These are phyloP conservation scores for Clavaria fumosa DNA, from an alignment of 768 basidiomycete genomes.

Conservation along the genomic window DNA sequence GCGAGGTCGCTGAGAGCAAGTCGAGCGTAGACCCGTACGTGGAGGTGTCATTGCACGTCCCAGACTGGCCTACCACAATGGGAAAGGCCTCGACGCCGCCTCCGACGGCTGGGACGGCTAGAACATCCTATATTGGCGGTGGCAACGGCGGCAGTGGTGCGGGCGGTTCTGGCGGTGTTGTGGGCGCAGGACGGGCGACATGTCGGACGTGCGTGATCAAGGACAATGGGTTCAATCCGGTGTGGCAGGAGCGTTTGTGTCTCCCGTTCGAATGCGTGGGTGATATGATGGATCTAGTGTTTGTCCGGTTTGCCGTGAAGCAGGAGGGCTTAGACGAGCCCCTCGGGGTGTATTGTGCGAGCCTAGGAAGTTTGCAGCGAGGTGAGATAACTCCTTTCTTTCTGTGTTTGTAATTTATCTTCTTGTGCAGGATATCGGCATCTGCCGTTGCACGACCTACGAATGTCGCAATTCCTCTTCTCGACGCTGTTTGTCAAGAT, in stretches of 20 bases:
- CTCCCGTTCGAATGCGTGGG: constrained; percentile 70
- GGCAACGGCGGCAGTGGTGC: constrained; percentile 9
- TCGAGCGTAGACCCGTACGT: constrained; percentile 55
- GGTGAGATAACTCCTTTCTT: constrained; percentile 28
- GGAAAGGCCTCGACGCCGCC: constrained; percentile 4
- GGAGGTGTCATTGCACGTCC: constrained; percentile 60
- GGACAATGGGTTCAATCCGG: constrained; percentile 89
- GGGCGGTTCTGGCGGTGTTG: too few relatives aligned
- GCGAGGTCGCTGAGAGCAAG: constrained; percentile 48
- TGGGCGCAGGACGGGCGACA: constrained; percentile 31
- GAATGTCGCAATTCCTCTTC: constrained; percentile 82
- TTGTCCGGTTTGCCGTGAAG: constrained; percentile 67
- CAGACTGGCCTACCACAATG: constrained; percentile 44
- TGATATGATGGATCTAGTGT: constrained; percentile 69
- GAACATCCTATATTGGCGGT: constrained; percentile 5
- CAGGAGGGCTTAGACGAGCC: constrained; percentile 50
- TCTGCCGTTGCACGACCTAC: constrained; percentile 80
- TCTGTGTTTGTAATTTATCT: constrained; percentile 5
- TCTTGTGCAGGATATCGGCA: constrained; percentile 69
- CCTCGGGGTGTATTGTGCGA: constrained; percentile 63
- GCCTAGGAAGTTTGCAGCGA: constrained; percentile 56
- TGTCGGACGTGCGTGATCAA: constrained; percentile 54
- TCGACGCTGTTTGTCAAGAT: constrained; percentile 82
- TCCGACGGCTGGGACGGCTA: constrained; percentile 2
- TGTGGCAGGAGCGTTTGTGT: constrained; percentile 62